phyloP scores from a whole-genome alignment of 495 filamentous ascomycete species.

The Cercophora newfieldiana region DNA sequence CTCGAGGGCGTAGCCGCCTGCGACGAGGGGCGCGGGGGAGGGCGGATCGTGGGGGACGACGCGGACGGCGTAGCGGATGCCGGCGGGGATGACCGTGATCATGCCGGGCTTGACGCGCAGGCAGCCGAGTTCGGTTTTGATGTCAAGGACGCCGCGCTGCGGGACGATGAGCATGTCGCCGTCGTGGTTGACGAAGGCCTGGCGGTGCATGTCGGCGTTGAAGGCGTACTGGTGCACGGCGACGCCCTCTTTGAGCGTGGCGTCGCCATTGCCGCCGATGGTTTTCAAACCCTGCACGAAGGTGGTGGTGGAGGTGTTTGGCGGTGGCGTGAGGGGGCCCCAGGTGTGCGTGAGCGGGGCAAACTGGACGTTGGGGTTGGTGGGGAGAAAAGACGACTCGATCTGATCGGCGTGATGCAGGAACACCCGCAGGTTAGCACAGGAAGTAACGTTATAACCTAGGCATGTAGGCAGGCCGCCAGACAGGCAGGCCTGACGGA shows the following conservation, averaged over 20 bases:
- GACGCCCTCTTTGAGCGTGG: slow-evolving; percentile 64
- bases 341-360: slow-evolving; percentile 73
- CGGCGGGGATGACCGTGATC: slow-evolving; percentile 68
- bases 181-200: slow-evolving; percentile 71
- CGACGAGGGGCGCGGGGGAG: neutral
- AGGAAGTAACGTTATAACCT: no score
- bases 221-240: slow-evolving; percentile 69
- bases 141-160: slow-evolving; percentile 66
- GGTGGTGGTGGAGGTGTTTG: slow-evolving; percentile 33
- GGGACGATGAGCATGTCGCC: slow-evolving; percentile 71
- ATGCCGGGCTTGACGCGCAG: slow-evolving; percentile 62
- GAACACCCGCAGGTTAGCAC: neutral
- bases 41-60: neutral
- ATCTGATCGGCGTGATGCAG: slow-evolving; percentile 11
- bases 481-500: neutral
- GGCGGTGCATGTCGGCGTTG: slow-evolving; percentile 63
- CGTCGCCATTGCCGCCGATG: slow-evolving; percentile 68
- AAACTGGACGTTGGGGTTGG: slow-evolving; percentile 52
- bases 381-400: slow-evolving; percentile 43
- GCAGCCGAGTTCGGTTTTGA: slow-evolving; percentile 64
- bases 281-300: slow-evolving; percentile 68
- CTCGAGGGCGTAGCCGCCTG: slow-evolving; percentile 66
- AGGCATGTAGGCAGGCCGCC: no score
- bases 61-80: slow-evolving; percentile 62
- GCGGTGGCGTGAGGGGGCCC: slow-evolving; percentile 66